phyloP scores from a whole-genome alignment of 768 basidiomycete genomes.

The Suillus paluster region DNA sequence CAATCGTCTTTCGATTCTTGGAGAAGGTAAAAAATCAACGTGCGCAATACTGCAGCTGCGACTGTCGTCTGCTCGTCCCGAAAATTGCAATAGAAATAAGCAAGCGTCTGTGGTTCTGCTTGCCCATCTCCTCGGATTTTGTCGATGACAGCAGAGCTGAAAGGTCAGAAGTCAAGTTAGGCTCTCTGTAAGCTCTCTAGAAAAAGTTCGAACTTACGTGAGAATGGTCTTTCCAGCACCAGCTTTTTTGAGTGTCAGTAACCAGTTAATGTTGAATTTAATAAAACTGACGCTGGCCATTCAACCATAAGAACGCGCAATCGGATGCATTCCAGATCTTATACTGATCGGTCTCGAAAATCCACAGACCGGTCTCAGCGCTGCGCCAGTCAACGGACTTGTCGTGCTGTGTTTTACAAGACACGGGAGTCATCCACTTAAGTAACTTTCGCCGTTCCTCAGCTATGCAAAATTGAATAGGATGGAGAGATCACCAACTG shows the following conservation, averaged over 20 bases:
- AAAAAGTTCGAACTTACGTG: neutral
- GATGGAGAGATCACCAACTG: neutral
- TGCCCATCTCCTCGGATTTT: neutral
- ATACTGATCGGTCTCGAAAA: neutral
- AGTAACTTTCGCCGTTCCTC: neutral
- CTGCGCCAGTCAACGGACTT: neutral
- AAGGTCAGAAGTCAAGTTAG: neutral
- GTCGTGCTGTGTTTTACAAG: neutral
- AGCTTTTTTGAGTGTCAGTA: neutral
- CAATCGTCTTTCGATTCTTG: neutral
- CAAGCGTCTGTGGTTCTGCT: constrained; percentile 7
- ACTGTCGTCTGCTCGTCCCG: constrained; percentile 14
- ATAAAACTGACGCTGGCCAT: neutral
- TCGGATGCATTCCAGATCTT: neutral
- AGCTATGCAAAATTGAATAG: neutral
- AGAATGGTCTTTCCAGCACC: neutral
- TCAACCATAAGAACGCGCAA: neutral
- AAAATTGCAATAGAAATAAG: constrained; percentile 28
- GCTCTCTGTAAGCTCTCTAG: neutral
- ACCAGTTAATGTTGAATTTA: neutral
- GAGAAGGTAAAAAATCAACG: constrained; percentile 21
- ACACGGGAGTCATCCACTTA: neutral
- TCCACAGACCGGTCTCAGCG: neutral
- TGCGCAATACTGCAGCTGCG: constrained; percentile 17
- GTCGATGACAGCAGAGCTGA: constrained; percentile 19